A percentile compares a stretch with the other conserved stretches of the same genome.
Conservation (phyloP, 2,329 filamentous ascomycete species). For the Volutella citrinella region DNA sequence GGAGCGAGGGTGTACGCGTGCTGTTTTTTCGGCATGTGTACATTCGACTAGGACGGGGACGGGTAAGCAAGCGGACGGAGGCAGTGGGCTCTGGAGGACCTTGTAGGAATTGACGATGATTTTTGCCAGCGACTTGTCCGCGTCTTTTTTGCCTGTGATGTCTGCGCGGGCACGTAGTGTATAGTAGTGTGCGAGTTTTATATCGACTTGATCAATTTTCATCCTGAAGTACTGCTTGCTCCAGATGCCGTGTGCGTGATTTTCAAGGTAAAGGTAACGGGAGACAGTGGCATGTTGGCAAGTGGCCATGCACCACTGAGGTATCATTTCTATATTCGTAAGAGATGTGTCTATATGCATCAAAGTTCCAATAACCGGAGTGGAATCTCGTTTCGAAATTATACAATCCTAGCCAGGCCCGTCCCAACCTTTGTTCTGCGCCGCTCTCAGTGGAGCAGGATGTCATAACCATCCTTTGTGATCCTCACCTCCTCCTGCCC, state of each 20-base stretch:
- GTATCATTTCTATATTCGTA: slow-evolving; percentile 10
- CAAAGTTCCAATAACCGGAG: slow-evolving; percentile 2
- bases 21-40: slow-evolving; percentile 10
- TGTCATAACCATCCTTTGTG: slow-evolving; percentile 68
- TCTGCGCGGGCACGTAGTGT: too few relatives aligned
- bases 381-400: too few relatives aligned
- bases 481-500: slow-evolving; percentile 62
- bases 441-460: slow-evolving; percentile 49
- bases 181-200: too few relatives aligned
- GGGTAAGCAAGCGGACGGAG: slow-evolving; percentile 13
- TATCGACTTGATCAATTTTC: too few relatives aligned
- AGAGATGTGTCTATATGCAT: slow-evolving; percentile 7
- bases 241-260: too few relatives aligned
- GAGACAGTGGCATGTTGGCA: background rate
- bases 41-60: slow-evolving; percentile 20
- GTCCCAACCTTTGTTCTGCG: too few relatives aligned
- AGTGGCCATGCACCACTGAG: background rate
- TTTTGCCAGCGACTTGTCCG: slow-evolving; percentile 9
- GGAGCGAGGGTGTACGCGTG: slow-evolving; percentile 6
- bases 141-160: too few relatives aligned
- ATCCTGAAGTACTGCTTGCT: too few relatives aligned
- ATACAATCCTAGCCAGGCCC: too few relatives aligned
- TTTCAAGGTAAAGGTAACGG: too few relatives aligned
- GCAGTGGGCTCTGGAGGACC: slow-evolving; percentile 15
- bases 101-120: slow-evolving; percentile 27